Conservation (phyloP, 345 rosid species). For the Brassica incana region DNA sequence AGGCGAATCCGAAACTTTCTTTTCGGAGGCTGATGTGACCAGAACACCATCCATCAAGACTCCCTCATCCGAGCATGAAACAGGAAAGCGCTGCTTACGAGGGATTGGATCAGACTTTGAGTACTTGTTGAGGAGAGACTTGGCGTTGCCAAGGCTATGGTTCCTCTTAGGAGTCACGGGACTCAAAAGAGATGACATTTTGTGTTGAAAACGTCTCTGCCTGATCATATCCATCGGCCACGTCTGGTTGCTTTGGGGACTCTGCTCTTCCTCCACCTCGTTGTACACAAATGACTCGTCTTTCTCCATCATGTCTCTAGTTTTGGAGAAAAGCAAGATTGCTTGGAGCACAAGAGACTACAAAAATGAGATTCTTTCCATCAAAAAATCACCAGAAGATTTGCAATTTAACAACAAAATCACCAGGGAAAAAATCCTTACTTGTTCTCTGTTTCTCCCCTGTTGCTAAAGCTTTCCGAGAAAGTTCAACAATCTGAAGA, state of each 20-base stretch:
- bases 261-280: conserved; percentile 25
- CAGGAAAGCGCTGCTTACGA: conserved; percentile 18
- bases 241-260: conserved; percentile 21
- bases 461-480: background rate
- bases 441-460: background rate
- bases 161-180: conserved; percentile 28
- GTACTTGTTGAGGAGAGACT: conserved; percentile 28
- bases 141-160: conserved; percentile 2
- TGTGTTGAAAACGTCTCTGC: conserved; percentile 13
- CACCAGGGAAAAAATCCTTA: background rate
- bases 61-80: conserved; percentile 44
- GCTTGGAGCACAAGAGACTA: background rate
- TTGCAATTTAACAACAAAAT: background rate
- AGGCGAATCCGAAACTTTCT: conserved; percentile 26
- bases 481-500: conserved; percentile 2
- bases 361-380: background rate
- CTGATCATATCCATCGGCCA: conserved; percentile 35
- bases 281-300: conserved; percentile 6
- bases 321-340: background rate
- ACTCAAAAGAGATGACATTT: conserved; percentile 35
- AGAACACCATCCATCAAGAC: conserved; percentile 69
- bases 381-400: background rate
- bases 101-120: conserved; percentile 31
- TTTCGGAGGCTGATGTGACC: conserved; percentile 38
- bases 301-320: conserved; percentile 25